Base-by-base conservation (phyloP, 768 basidiomycete genomes). In the Cantharellus anzutake region DNA sequence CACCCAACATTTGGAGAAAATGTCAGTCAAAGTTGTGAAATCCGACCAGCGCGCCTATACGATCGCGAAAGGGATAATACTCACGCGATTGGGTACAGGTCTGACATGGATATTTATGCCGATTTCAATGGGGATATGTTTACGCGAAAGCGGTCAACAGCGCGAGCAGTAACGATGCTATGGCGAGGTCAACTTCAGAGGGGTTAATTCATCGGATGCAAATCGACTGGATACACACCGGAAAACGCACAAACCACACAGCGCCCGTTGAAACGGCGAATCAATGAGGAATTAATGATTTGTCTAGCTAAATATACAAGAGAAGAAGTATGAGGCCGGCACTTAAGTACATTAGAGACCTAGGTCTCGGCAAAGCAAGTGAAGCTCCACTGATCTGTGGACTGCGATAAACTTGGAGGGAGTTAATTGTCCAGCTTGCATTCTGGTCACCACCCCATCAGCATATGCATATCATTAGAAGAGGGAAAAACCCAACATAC, bases 391-490 rank as follows among this genome's bases (percentile, higher is more conserved):
- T 29, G 38, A 55, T 37, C 7, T 37, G 7, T 37, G 52, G 52
- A 55, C 52, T 55, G 14, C 41, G 37, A 35, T 40, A 57, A 14
- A 57, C 56, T 7, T 57, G 56, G 11, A 57, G 37, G 14, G 34
- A 57, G 35, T 57, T 57, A 41, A 57, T 57, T 14, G 38, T 57
- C 56, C 56, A 57, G 34, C 39, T 41, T 42, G 56, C 56, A 42
- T 57, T 57, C 56, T 57, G 37, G 56, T 14, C 14, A 57, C 11
- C 7, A 41, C 39, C 5, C 7, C 37, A 5, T 40, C 1, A 35
- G 42, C 39, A 5, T 41, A 57, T 37, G 5, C 39, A 39, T 14
- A 57, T 7, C 5, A 14, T 16, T 11, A 38, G 35, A 60, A 38
- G 59, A 11, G 11, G 16, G 40, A 50, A 20, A 37, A 34, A 57